These are phyloP conservation scores for Cicer chorassanicum DNA, from an alignment of 306 rosid species.

Conservation along the genomic window DNA sequence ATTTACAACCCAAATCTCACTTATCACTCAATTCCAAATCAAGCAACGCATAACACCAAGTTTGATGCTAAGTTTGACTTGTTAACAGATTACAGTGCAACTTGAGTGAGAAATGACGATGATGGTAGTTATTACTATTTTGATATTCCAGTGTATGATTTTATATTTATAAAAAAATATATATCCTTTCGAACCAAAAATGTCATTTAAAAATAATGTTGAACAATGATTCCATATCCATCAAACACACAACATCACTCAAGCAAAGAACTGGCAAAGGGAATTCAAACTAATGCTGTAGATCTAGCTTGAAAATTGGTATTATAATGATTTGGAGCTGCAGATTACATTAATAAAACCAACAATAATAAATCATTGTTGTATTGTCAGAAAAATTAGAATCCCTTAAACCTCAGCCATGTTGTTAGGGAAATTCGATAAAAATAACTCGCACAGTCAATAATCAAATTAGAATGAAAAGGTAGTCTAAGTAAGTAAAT, in stretches of 20 bases:
- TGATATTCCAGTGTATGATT: background rate
- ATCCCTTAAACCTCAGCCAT: background rate
- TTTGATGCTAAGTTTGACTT: background rate
- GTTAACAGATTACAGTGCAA: background rate
- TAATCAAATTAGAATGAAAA: background rate
- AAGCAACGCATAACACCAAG: background rate
- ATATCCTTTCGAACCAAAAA: background rate
- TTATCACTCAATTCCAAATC: background rate
- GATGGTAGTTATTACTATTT: background rate
- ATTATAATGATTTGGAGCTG: background rate
- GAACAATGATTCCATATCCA: background rate
- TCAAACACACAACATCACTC: background rate
- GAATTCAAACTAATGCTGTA: background rate
- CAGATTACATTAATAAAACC: constrained; percentile 5
- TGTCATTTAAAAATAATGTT: background rate
- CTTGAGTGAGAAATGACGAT: background rate
- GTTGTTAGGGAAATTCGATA: too few relatives aligned
- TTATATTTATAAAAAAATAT: background rate
- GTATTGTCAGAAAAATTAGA: background rate
- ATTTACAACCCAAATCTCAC: background rate
- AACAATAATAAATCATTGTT: too few relatives aligned
- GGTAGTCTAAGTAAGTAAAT: background rate
- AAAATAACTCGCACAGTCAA: too few relatives aligned
- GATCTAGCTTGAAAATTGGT: background rate
- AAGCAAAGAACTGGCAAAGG: background rate